A percentile compares a stretch with the other conserved stretches of the same genome.
Conservation (phyloP, 208 protist genomes). For the Angomonas deanei region DNA sequence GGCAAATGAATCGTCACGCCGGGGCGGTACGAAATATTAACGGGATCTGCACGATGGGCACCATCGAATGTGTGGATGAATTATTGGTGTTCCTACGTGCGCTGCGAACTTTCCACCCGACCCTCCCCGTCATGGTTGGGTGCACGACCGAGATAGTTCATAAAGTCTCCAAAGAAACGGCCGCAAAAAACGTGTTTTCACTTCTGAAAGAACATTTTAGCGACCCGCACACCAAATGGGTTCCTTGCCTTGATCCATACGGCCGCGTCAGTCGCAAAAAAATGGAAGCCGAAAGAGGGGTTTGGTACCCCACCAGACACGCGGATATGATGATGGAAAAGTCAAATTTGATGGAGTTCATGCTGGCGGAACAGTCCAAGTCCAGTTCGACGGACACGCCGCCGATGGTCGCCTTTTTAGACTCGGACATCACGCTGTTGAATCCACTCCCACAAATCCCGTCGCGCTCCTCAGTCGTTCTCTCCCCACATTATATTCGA, state of each 20-base stretch:
- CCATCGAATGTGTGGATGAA: conserved; percentile 71
- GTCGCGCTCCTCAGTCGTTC: conserved; percentile 19
- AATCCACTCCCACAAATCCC: conserved; percentile 36
- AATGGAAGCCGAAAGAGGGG: conserved; percentile 64
- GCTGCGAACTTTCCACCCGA: conserved; percentile 52
- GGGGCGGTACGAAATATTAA: conserved; percentile 19
- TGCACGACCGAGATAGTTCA: conserved; percentile 17
- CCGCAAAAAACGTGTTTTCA: not conserved
- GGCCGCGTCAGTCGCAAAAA: conserved; percentile 33
- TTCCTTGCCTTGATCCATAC: conserved; percentile 67
- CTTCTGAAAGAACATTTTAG: conserved; percentile 6
- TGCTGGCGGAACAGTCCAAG: not conserved
- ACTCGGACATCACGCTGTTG: conserved; percentile 71
- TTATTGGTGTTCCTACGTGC: conserved; percentile 58
- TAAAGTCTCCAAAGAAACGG: not conserved
- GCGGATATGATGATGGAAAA: conserved; percentile 89
- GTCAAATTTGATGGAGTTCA: conserved; percentile 61
- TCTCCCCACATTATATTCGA: conserved; percentile 63
- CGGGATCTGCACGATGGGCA: conserved; percentile 76
- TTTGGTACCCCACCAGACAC: conserved; percentile 69
- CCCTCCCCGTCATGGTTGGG: conserved; percentile 47
- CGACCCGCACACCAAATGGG: conserved; percentile 44
- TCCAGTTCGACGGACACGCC: not conserved
- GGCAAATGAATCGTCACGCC: not conserved
- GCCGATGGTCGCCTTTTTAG: conserved; percentile 45